These are phyloP conservation scores for Geotrichum armillariae DNA, from an alignment of 1,139 yeast genomes.

Conservation along the genomic window DNA sequence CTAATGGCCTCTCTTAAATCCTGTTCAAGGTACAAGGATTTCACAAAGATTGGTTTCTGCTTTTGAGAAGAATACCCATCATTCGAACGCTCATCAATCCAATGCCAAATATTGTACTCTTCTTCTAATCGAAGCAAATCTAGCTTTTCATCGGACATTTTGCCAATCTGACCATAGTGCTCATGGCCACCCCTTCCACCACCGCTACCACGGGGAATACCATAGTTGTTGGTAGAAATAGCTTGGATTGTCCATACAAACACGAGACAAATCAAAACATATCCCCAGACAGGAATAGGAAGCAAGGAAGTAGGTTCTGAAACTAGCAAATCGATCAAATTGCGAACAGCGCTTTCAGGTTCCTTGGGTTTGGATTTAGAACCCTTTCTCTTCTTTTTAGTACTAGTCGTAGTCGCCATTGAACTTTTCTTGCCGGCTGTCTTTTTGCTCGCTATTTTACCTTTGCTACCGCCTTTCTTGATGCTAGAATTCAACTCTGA, in stretches of 20 bases:
- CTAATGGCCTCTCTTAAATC: conserved; percentile 56
- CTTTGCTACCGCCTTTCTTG: conserved; percentile 25
- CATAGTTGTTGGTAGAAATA: conserved; percentile 21
- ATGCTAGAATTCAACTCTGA: conserved; percentile 57
- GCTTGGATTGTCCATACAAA: conserved; percentile 30
- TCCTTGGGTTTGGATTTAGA: not conserved
- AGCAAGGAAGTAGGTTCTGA: conserved; percentile 24
- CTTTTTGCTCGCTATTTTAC: not conserved
- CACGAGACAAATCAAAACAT: conserved; percentile 24
- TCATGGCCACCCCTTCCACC: conserved; percentile 1
- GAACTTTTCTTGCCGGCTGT: conserved; percentile 3
- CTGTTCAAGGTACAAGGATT: conserved; percentile 42
- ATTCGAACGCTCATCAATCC: conserved; percentile 61
- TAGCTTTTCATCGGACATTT: conserved; percentile 12
- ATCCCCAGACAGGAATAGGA: conserved; percentile 28
- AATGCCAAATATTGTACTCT: conserved; percentile 75
- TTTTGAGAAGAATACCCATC: conserved; percentile 6
- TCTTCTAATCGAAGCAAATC: conserved; percentile 41
- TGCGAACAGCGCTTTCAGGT: conserved; percentile 6
- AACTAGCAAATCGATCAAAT: conserved; percentile 14
- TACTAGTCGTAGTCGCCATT: not conserved
- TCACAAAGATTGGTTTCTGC: conserved; percentile 4
- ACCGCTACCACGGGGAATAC: too few relatives aligned
- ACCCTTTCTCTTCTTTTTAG: conserved; percentile 5
- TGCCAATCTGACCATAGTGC: not conserved